Evolutionary conservation across 768 basidiomycete species (phyloP), one percentile per base, ranked within the genome.

Genomic region (Lactarius trivialis): DNA sequence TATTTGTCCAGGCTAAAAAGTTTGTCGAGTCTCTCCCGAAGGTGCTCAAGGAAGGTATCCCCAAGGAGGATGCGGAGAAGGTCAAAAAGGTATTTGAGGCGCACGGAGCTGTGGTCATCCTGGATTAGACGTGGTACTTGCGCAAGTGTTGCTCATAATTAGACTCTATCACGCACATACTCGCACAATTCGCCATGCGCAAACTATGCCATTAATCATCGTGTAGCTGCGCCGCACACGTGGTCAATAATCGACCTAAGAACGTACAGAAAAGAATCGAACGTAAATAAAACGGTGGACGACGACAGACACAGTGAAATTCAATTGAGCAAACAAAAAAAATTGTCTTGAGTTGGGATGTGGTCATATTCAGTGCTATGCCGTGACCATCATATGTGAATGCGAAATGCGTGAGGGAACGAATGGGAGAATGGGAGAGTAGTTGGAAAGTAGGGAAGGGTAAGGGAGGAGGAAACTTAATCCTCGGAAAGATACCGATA

Each of bases 21-120:
- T 96, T 98, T 70, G 97, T 98, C 50, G 97, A 99, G 76, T 93
- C 92, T 19, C 75, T 91, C 67, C 97, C 97, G 26, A 88, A 98
- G 76, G 76, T 88, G 5, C 78, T 99, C 70, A 99, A 98, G 77
- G 97, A 98, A 77, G 91, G 91, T 73, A 71, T 97, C 61, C 80
- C 91, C 26, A 99, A 99, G 76, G 97, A 99, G 69, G 97, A 99
- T 41, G 95, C 96, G 2, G 97, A 98, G 75, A 98, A 98, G 77
- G 78, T 99, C 72, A 84, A 95, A 77, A 86, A 86, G 74, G 84
- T 85, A n/a, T 89, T 99, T 76, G 86, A 91, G 76, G 85, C 77
- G 58, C 83, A 97, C 53, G 97, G 97, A 26, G 97, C 89, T 58
- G 85, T 91, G 61, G 82, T 98, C 65, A 82, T 80, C 68, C 81